Base-by-base conservation (phyloP, 768 basidiomycete species). In the Rhodotorula paludigena region DNA sequence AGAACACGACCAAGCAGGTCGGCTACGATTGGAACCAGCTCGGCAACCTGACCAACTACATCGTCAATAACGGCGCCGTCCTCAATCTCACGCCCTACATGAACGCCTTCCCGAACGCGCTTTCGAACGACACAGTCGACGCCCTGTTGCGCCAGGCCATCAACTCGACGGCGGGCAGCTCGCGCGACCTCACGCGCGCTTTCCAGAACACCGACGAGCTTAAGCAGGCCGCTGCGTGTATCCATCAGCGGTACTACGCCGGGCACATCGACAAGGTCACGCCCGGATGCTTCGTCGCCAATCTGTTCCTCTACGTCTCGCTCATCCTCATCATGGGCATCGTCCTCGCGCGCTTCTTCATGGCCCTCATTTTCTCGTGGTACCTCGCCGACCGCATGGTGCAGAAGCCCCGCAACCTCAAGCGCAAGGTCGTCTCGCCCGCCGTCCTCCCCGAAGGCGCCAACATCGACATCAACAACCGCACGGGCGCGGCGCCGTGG, bases 351-450 rank as follows among this genome's bases (percentile, higher is more conserved):
- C 89, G 96, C 42, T 99, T 98, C 80, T 78, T 83, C 74, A 97
- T 99, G 94, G 96, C 96, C 1, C 90, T 90, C 78, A 78, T 94
- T 48, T 99, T 98, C 83, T 92, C 86, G 75, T 99, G 96, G 96
- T 94, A 90, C 81, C 80, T 98, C 56, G 93, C 92, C 16, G 84
- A 84, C 14, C 84, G 83, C 61, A 83, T 98, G 41, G 88, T 92
- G 25, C 85, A 86, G 18, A 85, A 90, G 33, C 90, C 90, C 1
- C 83, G 83, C 66, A 83, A 90, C 58, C 82, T 97, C 42, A 86
- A 87, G 71, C 83, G 90, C 51, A 85, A 87, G 21, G 94, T 86
- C 57, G 90, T 99, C 77, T 91, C 89, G 75, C 94, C 94, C 25
- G 89, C 90, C 1, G 94, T 99, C 66, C 85, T 99, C 85, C 94